A percentile compares a stretch with the other conserved stretches of the same genome.
Conservation (phyloP, 306 rosid species). For the Crataegus laevigata region DNA sequence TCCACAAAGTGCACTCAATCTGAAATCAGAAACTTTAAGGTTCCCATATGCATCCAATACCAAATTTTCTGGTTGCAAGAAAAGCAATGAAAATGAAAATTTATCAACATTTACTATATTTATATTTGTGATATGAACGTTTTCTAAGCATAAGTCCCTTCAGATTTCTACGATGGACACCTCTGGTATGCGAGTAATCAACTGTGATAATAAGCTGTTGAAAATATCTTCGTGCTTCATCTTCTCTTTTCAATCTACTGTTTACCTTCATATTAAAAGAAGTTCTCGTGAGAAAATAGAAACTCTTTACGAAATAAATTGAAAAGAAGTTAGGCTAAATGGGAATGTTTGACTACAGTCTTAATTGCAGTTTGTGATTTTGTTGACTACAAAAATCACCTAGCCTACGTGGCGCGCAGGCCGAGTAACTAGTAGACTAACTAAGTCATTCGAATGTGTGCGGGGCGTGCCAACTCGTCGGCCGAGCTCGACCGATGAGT, state of each 20-base stretch:
- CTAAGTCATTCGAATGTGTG: no score
- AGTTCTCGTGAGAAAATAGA: conserved; percentile 9
- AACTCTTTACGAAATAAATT: not conserved
- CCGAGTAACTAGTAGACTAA: no score
- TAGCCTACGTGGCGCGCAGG: no score
- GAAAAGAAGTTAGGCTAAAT: not conserved
- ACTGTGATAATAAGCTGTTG: conserved; percentile 95
- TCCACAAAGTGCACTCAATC: conserved; percentile 62
- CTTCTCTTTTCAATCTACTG: conserved; percentile 77
- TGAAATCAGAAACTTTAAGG: conserved; percentile 96
- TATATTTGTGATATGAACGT: not conserved
- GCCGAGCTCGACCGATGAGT: no score
- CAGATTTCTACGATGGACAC: conserved; percentile 86
- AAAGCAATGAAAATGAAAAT: not conserved
- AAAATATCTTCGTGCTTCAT: conserved; percentile 86
- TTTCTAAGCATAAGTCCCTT: conserved; percentile 44
- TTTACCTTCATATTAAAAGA: conserved; percentile 53
- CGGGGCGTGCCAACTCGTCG: no score
- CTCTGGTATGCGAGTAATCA: conserved; percentile 98
- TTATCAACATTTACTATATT: not conserved
- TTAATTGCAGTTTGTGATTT: not conserved
- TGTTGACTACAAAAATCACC: no score
- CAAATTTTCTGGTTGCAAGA: conserved; percentile 80
- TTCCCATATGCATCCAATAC: conserved; percentile 71
- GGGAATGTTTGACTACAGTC: not conserved